Evolutionary conservation across 2,329 filamentous ascomycete genomes (phyloP).

Genomic region (Ambrosiella cleistominuta): DNA sequence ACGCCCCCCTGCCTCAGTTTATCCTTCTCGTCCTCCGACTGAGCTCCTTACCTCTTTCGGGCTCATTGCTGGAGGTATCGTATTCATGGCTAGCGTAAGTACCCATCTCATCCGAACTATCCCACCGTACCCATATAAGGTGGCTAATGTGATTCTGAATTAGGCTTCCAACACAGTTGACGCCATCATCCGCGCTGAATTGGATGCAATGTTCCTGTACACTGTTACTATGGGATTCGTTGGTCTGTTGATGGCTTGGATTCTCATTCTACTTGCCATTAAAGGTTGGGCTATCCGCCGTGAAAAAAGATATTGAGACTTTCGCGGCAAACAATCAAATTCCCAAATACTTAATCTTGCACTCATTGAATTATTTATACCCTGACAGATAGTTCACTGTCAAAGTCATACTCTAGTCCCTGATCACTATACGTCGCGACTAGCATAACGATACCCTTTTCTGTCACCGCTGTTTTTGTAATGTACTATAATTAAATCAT

Average conservation of each 20-base stretch:
- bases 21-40: slow-evolving; percentile 72
- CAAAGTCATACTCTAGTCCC: too few relatives aligned
- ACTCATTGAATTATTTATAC: too few relatives aligned
- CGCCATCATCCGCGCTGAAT: slow-evolving; percentile 56
- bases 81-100: slow-evolving; percentile 83
- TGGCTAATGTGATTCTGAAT: slow-evolving; percentile 13
- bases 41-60: slow-evolving; percentile 81
- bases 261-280: slow-evolving; percentile 57
- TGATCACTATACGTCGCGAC: not conserved
- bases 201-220: slow-evolving; percentile 89
- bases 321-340: not conserved
- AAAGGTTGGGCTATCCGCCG: slow-evolving; percentile 65
- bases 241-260: slow-evolving; percentile 71
- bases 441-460: slow-evolving; percentile 1
- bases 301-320: slow-evolving; percentile 19
- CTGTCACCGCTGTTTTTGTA: not conserved
- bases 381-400: too few relatives aligned
- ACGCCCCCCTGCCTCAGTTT: slow-evolving; percentile 59
- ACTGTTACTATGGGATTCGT: slow-evolving; percentile 74
- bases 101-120: not conserved
- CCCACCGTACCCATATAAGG: not conserved
- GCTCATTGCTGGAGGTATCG: slow-evolving; percentile 66
- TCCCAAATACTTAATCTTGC: not conserved
- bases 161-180: slow-evolving; percentile 58
- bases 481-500: not conserved